phyloP scores from a whole-genome alignment of 1,284 basidiomycete genomes.

The Microbotryum lychnidis-dioicae region DNA sequence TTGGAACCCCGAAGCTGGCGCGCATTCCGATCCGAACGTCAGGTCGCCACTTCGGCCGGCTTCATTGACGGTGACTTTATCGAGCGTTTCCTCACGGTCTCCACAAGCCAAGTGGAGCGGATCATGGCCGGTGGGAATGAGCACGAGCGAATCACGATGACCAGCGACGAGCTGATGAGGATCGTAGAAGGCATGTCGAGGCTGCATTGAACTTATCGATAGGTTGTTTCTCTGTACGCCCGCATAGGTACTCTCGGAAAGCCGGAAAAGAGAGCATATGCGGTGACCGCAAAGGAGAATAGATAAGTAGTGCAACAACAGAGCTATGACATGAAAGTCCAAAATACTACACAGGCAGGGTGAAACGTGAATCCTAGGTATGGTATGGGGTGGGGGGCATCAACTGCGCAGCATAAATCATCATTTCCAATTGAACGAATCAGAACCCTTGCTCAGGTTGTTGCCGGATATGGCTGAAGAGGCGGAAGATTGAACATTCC shows the following conservation, averaged over 20 bases:
- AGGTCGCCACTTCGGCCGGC: slow-evolving; percentile 47
- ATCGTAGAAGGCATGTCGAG: slow-evolving; percentile 31
- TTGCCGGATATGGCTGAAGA: slow-evolving; percentile 5
- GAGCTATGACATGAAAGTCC: too few relatives aligned
- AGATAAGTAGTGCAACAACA: too few relatives aligned
- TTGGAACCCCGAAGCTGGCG: slow-evolving; percentile 51
- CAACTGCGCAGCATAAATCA: background rate
- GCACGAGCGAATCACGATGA: slow-evolving; percentile 17
- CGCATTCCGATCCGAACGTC: slow-evolving; percentile 48
- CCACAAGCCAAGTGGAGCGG: slow-evolving; percentile 10
- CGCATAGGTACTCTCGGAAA: too few relatives aligned
- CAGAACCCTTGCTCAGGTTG: background rate
- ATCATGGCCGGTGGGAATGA: slow-evolving; percentile 30
- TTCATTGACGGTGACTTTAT: slow-evolving; percentile 85
- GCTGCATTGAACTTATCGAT: slow-evolving; percentile 16
- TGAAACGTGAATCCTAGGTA: too few relatives aligned
- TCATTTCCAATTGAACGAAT: slow-evolving; percentile 16
- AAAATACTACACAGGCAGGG: too few relatives aligned
- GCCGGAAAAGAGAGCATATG: too few relatives aligned
- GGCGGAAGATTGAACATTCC: background rate
- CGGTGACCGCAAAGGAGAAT: too few relatives aligned
- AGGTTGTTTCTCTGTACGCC: too few relatives aligned
- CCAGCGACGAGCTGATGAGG: slow-evolving; percentile 17
- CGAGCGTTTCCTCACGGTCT: slow-evolving; percentile 25
- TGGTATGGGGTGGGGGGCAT: too few relatives aligned